Percentiles rank a stretch among this genome's conserved stretches.
These are phyloP conservation scores for Biscogniauxia mediterranea DNA, from an alignment of 2,329 filamentous ascomycete genomes.

Conservation along the genomic window DNA sequence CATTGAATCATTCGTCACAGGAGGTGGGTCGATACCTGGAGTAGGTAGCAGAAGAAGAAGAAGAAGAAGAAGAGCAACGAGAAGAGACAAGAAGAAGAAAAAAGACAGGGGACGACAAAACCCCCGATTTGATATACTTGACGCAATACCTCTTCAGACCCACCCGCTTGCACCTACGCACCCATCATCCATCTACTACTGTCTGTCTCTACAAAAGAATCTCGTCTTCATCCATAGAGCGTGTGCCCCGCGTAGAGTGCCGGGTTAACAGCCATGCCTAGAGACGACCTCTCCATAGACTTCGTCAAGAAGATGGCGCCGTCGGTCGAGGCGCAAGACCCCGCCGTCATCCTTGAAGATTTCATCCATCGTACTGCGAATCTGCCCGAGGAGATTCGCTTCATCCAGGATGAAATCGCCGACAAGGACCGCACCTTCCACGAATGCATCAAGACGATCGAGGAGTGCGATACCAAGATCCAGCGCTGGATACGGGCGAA, in stretches of 20 bases:
- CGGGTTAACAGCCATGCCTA: slow-evolving; percentile 65
- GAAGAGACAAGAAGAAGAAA: slow-evolving; percentile 32
- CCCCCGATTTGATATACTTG: slow-evolving; percentile 2
- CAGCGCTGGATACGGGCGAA: slow-evolving; percentile 81
- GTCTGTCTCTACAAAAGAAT: slow-evolving; percentile 1
- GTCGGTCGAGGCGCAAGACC: slow-evolving; percentile 57
- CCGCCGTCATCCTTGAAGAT: slow-evolving; percentile 72
- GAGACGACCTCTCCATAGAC: slow-evolving; percentile 71
- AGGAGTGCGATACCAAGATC: slow-evolving; percentile 69
- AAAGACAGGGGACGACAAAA: slow-evolving; percentile 20
- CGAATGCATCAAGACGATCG: slow-evolving; percentile 67
- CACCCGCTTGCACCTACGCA: not conserved
- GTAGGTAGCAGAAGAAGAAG: slow-evolving; percentile 47
- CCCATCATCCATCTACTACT: slow-evolving; percentile 2
- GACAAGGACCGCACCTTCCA: slow-evolving; percentile 74
- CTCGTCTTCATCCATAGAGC: slow-evolving; percentile 13
- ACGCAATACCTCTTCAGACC: slow-evolving; percentile 11
- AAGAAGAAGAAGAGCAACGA: slow-evolving; percentile 26
- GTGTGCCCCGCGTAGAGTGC: slow-evolving; percentile 30
- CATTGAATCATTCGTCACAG: not conserved
- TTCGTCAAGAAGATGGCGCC: slow-evolving; percentile 66
- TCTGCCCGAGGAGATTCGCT: slow-evolving; percentile 77
- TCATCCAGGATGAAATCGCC: slow-evolving; percentile 79
- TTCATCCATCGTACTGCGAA: slow-evolving; percentile 75
- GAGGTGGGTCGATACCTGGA: not conserved